Evolutionary conservation across 2,329 filamentous ascomycete genomes (phyloP), one percentile per base, ranked within the genome.

Genomic region (Sordariomycetes sp.): DNA sequence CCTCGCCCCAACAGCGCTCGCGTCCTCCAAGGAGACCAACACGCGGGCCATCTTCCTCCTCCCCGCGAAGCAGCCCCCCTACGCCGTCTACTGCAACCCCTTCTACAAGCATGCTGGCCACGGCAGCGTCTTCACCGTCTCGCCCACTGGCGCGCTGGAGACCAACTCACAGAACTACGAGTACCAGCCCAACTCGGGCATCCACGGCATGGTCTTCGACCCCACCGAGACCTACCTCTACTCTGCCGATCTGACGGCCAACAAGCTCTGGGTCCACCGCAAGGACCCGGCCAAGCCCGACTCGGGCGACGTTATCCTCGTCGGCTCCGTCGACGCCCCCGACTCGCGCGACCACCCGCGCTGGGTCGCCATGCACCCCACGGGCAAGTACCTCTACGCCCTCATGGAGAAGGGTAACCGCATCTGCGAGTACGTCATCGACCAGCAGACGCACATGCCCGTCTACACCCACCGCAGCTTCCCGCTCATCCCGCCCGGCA

Each of bases 361-460:
- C 65, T 95, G 90, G 90, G 87, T 95, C 15, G 89, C 89, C 63
- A 85, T 95, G 67, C 87, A 92, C 68, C 85, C 86, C 2, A 80
- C 80, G 1, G 89, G 88, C 22, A 80, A 84, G 59, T 90, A 90
- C 69, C 77, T 95, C 58, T 95, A 95, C 71, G 89, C 81, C 8
- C 77, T 95, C 63, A 95, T 94, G 87, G 90, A 95, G 71, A 86
- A 85, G n/a, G 89, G 89, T 57, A 95, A 95, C 73, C 77, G 86
- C 55, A 73, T 95, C 58, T 89, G 83, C 68, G 86, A 90, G 64
- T 95, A 94, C 70, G 78, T 87, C 62, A 83, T 95, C 70, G 86
- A 94, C 68, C 80, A 84, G 58, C 69, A 75, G 52, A 89, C 86
- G 3, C 86, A 84, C 68, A 72, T 89, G 66, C 90, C 90, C 13